Base-by-base conservation (phyloP, 2,329 filamentous ascomycete species). In the Bipolaris zeicola region DNA sequence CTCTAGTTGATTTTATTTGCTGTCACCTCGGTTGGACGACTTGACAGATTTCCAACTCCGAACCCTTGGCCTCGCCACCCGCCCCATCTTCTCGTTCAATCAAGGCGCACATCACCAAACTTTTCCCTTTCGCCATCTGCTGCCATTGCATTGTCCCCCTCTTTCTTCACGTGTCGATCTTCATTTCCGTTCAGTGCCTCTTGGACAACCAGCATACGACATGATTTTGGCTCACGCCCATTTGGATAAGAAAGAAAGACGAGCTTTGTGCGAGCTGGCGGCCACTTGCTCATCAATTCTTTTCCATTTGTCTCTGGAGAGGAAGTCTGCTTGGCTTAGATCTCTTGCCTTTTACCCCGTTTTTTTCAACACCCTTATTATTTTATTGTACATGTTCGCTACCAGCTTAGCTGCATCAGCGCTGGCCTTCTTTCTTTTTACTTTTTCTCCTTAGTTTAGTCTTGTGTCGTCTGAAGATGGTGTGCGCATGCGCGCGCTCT, bases 371-470 rank as follows among this genome's bases (percentile, higher is more conserved):
- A 33, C 51, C 36, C 26, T 60, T 54, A 62, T 53, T 60, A 42
- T 48, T 61, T 64, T 63, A 63, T 49, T 66, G 63, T 66, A 66
- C 45, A 66, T 66, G 55, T 33, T 60, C 54, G 41, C 50, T 33
- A 20, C 39, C 45, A 59, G 57, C 57, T 38, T 24, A 42, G 55
- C 54, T 50, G 26, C 8, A 28, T 55, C 41, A 48, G 49, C 52
- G 48, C 50, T 65, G 52, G 51, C 51, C 51, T 57, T 31, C 45
- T 52, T 48, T 50, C 44, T 28, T 38, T 52, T 60, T 45, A 51
- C 48, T 54, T 26, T 10, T 57, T 48, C 22, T 31, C 8, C 8
- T 28, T 28, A 28, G 26, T 47, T 57, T 22, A 26, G 20, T 48
- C 47, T n/a, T 24, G 45, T 46, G 41, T 54, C 10, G 36, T 43